Base-by-base conservation (phyloP, 306 rosid species). In the Dalbergia oliveri region DNA sequence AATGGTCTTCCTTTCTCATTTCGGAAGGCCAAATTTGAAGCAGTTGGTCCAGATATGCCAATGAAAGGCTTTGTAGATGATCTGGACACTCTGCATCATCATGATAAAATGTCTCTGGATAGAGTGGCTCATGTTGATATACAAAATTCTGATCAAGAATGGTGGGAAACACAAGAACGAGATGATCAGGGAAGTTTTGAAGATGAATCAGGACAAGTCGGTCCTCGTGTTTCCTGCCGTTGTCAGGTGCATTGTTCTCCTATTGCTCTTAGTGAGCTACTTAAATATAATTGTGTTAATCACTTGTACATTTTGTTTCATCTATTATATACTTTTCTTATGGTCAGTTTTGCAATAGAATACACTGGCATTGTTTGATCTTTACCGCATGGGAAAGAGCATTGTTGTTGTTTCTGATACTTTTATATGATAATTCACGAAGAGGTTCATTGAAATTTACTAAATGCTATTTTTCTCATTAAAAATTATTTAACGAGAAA, bases 121-220 rank as follows among this genome's bases (percentile, higher is more conserved):
- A 70, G 76, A 72, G 51, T 66, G 58, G 49, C 77, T 71, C 88
- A 82, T 47, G 75, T 69, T 71, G 81, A 64, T 79, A 50, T 69
- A 63, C 80, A 69, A 75, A 72, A 16, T 67, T 75, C 81, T 34
- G 91, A 76, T 80, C 83, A 82, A 41, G 97, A 91, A 62, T 96
- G 99, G 98, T 96, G 99, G 99, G 99, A 96, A 84, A 90, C 84
- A 68, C 99, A 91, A 88, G 97, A 93, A 47, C 88, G 97, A 39
- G 94, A 86, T 77, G 87, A 83, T 83, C 91, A 89, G 84, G 94
- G 90, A 72, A 90, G 96, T 76, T 87, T 89, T 78, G 35, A 84
- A n/a, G 91, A 91, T 82, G 98, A 89, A 76, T 84, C 87, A 11
- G 97, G 98, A 81, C 94, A 88, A 90, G 91, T 90, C 85, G 99